Base-by-base conservation (phyloP, 441 rosid genomes). In the Pelargonium cotyledonis region DNA sequence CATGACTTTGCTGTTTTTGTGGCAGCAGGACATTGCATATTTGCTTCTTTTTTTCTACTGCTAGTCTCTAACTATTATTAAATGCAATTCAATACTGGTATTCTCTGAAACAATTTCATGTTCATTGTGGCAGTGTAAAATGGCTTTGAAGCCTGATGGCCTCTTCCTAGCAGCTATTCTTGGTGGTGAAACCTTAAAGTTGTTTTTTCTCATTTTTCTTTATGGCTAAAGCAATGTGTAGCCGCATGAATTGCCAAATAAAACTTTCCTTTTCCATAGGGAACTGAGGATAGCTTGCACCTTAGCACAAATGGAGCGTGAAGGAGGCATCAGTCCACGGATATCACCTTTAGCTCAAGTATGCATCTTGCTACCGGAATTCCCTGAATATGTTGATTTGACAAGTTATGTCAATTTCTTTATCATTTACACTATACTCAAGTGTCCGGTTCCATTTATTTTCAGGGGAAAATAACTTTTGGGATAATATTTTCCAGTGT, bases 141-240 rank as follows among this genome's bases (percentile, higher is more conserved):
- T 95, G 74, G 99, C 98, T 11, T 73, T 95, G 91, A 95, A 95
- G 87, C 97, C 99, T 5, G 99, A 95, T 84, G 99, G 99, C 73
- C 91, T 95, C 14, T 95, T 95, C 81, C 82, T 95, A 72, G 99
- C 92, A 75, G 96, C 99, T 75, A 95, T 95, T 86, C 89, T 95
- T 77, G 99, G 99, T 53, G 99, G 99, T 75, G 99, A 95, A 85
- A 92, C 98, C 70, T 88, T 92, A 74, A 95, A 88, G 98, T 95
- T 78, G 77, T 83, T 72, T 55, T 66, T 68, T 65, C 60, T 44
- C 43, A 0, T 53, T 67, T 66, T 63, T 74, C 49, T 16, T 15
- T 58, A 26, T 74, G 53, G 41, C 51, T 53, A 65, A 77, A 75
- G 38, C 29, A 29, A 62, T 40, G 40, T 71, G 57, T 8, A 69